Conservation (phyloP, 805 yeast genomes). For the Pichia manshurica region DNA sequence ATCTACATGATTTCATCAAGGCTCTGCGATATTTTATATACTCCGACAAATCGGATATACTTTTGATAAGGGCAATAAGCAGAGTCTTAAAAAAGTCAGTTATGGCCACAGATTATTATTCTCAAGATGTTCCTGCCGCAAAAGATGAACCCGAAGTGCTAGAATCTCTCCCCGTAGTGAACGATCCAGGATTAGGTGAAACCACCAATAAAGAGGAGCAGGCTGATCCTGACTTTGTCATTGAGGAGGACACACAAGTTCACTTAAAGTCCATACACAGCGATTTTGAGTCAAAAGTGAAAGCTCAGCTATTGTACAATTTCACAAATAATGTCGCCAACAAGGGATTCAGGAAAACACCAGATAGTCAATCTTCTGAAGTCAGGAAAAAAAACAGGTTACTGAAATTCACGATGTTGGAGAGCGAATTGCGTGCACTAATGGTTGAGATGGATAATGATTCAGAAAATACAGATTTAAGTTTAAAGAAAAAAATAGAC, state of each 20-base stretch:
- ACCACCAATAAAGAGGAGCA: neutral
- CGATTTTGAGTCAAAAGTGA: conserved; percentile 9
- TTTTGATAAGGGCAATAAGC: too few relatives aligned
- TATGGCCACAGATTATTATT: conserved; percentile 19
- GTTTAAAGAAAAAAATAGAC: conserved; percentile 5
- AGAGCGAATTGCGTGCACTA: conserved; percentile 11
- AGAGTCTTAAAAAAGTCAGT: too few relatives aligned
- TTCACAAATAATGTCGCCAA: too few relatives aligned
- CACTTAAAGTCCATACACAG: neutral
- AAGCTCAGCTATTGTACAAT: neutral
- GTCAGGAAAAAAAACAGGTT: neutral
- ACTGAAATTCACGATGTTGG: conserved; percentile 11
- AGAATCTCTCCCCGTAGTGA: conserved; percentile 14
- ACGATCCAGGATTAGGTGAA: too few relatives aligned
- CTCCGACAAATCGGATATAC: too few relatives aligned
- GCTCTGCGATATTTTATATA: too few relatives aligned
- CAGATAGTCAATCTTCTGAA: neutral
- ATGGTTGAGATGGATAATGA: conserved; percentile 13
- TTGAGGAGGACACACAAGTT: conserved; percentile 2
- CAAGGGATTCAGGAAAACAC: neutral
- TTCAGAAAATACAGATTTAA: neutral
- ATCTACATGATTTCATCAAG: too few relatives aligned
- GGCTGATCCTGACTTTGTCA: neutral
- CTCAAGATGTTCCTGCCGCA: conserved; percentile 21
- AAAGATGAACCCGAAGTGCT: conserved; percentile 20